Base-by-base conservation (phyloP, 2,329 filamentous ascomycete genomes). In the Nannizzia gypsea region DNA sequence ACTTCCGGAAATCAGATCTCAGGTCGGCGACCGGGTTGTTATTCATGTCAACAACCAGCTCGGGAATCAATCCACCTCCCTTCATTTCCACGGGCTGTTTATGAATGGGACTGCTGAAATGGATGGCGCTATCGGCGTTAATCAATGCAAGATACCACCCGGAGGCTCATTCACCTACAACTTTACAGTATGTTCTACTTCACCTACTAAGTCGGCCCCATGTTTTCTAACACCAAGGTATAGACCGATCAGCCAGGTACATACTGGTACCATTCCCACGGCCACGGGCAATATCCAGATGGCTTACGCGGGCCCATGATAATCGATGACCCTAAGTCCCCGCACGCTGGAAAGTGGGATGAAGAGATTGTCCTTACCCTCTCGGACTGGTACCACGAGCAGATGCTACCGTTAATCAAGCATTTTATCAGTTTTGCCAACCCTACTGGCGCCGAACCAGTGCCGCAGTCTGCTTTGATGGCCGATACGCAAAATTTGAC, bases 311-410 rank as follows among this genome's bases (percentile, higher is more conserved):
- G 69, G 15, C 66, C 68, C 6, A 63, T 71, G 28, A 62, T 69
- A n/a, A 72, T 75, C 42, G 67, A 75, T 57, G 73, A 73, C 4
- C 73, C 73, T 8, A 67, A 81, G 0, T 76, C 76, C 36, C 84
- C 83, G 0, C 85, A 81, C 68, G 72, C 73, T 28, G 75, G 74
- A 46, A 68, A 79, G 36, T 82, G 81, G 60, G 81, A 86, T 59
- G 76, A 85, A 62, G 83, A 87, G 71, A 64, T 82, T 20, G 71
- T 84, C 28, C 67, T 88, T 22, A 84, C 82, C 1, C 73, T 88
- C 4, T 85, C 83, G 0, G 85, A 88, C 70, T 83, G 85, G 84
- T 88, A 88, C 66, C 85, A 88, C 63, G 73, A 78, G 34, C 72
- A 81, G 64, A 78, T 81, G 72, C 72, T 73, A 3, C 66, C 64